Evolutionary conservation across 106 monocot genomes (phyloP), one percentile per base, ranked within the genome.

Genomic region (Allium fistulosum): DNA sequence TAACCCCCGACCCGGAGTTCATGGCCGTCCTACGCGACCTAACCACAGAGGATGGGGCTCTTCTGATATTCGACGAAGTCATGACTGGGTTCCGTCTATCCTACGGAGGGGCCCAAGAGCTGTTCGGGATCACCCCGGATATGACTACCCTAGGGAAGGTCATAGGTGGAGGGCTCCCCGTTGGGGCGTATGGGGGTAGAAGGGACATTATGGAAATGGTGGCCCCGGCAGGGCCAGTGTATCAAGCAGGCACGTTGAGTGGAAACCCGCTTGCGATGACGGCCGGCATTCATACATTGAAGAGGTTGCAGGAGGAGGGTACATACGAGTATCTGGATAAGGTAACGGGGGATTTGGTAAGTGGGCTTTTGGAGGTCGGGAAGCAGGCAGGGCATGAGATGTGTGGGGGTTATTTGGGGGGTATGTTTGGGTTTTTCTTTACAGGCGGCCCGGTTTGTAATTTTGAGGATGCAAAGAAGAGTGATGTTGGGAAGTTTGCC

Each of bases 141-240:
- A 59, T 94, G 46, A 88, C 94, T 10, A 94, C 94, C 11, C 17
- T 94, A 64, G 94, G 94, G 14, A 94, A 94, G 70, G 68, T 94
- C 48, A 88, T 94, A 7, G 94, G 94, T 0, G 94, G 94, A 53
- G 94, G 94, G 7, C 85, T 94, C 17, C 94, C 94, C 0, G 94
- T 94, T 17, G 94, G 94, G 49, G 94, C 94, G 11, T 94, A 94
- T 55, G 94, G 94, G 53, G 94, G 94, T 16, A 82, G 83, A 62
- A 84, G 75, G 69, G 88, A 94, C 5, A 91, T 94, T 60, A 94
- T 94, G 94, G 80, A 94, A 77, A 94, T 88, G 87, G 94, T 91
- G 37, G 90, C 94, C 49, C 94, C 94, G 10, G 82, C 94, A 4
- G 94, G 94, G 13, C 94, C 91, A 7, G 76, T 91, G 80, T 91